Evolutionary conservation across 1,139 yeast species (phyloP).

Genomic region (Groenewaldozyma sp.): DNA sequence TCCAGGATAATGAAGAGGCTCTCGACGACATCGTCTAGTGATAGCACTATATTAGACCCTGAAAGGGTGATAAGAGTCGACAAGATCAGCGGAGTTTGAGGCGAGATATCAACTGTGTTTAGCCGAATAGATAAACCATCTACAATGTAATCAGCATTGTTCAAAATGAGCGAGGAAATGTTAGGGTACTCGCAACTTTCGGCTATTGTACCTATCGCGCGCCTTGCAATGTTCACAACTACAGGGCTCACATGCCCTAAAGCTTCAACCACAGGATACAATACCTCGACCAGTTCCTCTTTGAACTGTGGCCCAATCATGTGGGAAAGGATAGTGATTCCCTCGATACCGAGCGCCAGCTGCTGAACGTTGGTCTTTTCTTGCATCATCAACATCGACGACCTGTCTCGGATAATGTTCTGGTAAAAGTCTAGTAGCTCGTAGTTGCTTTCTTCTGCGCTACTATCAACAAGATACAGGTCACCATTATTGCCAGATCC

Average conservation of each 20-base stretch:
- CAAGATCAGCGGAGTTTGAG: constrained; percentile 62
- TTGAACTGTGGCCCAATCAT: constrained; percentile 36
- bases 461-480: not conserved
- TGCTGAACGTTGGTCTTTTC: not conserved
- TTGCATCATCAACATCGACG: not conserved
- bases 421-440: constrained; percentile 1
- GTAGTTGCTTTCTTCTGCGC: not conserved
- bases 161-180: constrained; percentile 44
- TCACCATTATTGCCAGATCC: constrained; percentile 13
- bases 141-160: constrained; percentile 70
- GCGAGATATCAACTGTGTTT: constrained; percentile 60
- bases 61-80: constrained; percentile 59
- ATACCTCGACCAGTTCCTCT: constrained; percentile 43
- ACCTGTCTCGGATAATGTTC: not conserved
- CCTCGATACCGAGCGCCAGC: constrained; percentile 28
- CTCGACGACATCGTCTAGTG: constrained; percentile 60
- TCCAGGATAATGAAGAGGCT: constrained; percentile 73
- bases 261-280: constrained; percentile 48
- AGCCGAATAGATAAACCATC: constrained; percentile 65
- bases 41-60: constrained; percentile 57
- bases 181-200: constrained; percentile 48
- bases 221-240: constrained; percentile 41
- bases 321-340: constrained; percentile 35
- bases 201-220: constrained; percentile 41
- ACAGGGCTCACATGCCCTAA: constrained; percentile 40